Base-by-base conservation (phyloP, 2,329 filamentous ascomycete genomes). In the Fusarium haematococcum region DNA sequence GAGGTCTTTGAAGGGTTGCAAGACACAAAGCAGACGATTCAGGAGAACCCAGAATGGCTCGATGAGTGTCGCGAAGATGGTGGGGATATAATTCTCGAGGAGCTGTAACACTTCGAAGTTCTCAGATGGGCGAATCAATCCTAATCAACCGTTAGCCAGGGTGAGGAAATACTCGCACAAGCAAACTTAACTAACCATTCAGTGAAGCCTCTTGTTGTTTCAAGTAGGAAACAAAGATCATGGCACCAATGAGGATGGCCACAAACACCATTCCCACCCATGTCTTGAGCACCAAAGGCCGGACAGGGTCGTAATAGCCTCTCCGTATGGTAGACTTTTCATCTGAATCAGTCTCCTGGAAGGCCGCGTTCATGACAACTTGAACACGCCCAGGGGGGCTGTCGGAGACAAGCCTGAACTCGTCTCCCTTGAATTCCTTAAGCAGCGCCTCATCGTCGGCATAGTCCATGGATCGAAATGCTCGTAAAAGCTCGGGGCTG, bases 1-100 rank as follows among this genome's bases (percentile, higher is more conserved):
- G 0, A 92, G 79, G 16, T 88, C 84, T 3, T 87, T 83, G 20
- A 90, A 87, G 0, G 90, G 90, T 33, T 90, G 86, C 0, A 92
- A 70, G 10, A 90, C 76, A 45, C 88, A 91, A 0, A 90, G 72
- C 0, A 88, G 63, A 0, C 90, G 83, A 48, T 90, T 91, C 0
- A 92, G 66, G 0, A 91, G 75, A 0, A 90, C 79, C 86, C 90
- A 90, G 1, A 88, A 83, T 0, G 90, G 89, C 39, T 92, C 90
- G 0, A 91, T 81, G 0, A 91, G 62, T 0, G 90, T 91, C 0
- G 89, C 87, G 5, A 91, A 80, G 0, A 84, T 81, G 0, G 88
- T 91, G 0, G 90, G 90, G 0, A 91, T 78, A 58, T 90, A 91
- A 8, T 84, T 86, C 9, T 85, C 82, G 0, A 87, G 35, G 0